Evolutionary conservation across 352 stramenopile species (phyloP), one percentile per base, ranked within the genome.

Genomic region (Phytophthora pinifolia): DNA sequence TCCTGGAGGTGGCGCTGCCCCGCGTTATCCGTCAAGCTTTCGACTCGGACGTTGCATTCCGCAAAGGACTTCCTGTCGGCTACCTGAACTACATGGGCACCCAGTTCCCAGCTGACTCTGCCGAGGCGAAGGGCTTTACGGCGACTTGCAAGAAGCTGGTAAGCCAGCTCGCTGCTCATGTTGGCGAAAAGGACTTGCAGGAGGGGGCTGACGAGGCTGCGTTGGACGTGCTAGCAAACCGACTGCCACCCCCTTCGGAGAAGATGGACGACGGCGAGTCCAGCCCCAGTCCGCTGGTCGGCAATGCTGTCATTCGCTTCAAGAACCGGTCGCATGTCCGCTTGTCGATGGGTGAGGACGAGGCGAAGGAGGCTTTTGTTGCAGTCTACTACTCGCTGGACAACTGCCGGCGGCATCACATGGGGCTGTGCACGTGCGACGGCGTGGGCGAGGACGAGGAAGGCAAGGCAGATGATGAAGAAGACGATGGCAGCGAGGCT

Each of bases 321-420:
- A 79, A 82, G 27, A 72, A 90, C 42, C 79, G 79, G 8, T 88
- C 74, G 27, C 72, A 88, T 53, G 60, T 90, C 17, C 83, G 85
- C 9, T 62, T 95, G 33, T 73, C 73, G 14, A 69, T 93, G 48
- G 73, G 72, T 36, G 67, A 83, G 38, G 82, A 91, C 31, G 76
- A 85, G 12, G 43, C 56, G 29, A 78, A 84, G 31, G 74, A 88
- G 41, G 62, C 77, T 18, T 75, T 83, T 46, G 73, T 91, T 50
- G 70, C 79, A 0, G 55, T 93, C 4, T 87, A 89, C 55, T 83
- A 87, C 55, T 90, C 83, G 51, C 54, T 81, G 33, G 51, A 72
- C 44, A 95, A 95, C 57, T 95, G 85, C 54, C 70, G 83, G 37
- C 44, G 67, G 46, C 85, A 95, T 67, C 85, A 95, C 67, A 95